phyloP scores from a whole-genome alignment of 169 alveolate species.

The Plasmodium gallinaceum region DNA sequence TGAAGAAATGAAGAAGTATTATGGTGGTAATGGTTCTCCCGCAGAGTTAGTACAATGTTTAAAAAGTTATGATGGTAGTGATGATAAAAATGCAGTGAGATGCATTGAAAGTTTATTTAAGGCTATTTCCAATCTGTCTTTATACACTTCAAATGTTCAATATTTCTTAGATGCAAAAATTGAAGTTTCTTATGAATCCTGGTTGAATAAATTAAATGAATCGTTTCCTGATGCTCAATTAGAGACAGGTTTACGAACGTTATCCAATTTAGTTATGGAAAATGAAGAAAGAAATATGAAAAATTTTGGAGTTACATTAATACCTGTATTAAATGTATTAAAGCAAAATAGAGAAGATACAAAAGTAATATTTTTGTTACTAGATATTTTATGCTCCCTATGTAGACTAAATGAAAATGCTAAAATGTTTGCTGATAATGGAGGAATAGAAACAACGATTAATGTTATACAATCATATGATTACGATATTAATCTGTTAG shows the following conservation, averaged over 20 bases:
- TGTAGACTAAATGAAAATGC: slow-evolving; percentile 90
- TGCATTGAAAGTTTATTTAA: slow-evolving; percentile 90
- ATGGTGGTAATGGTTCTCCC: slow-evolving; percentile 91
- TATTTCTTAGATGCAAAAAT: slow-evolving; percentile 85
- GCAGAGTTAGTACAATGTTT: slow-evolving; percentile 90
- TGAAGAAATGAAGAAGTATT: slow-evolving; percentile 88
- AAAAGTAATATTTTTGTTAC: slow-evolving; percentile 86
- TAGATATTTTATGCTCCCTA: slow-evolving; percentile 89
- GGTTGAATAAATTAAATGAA: slow-evolving; percentile 85
- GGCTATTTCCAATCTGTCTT: slow-evolving; percentile 90
- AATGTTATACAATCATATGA: slow-evolving; percentile 87
- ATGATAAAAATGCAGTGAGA: slow-evolving; percentile 87
- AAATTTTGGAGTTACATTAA: slow-evolving; percentile 88
- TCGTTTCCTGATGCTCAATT: slow-evolving; percentile 84
- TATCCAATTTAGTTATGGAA: slow-evolving; percentile 92
- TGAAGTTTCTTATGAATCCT: slow-evolving; percentile 83
- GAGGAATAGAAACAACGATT: slow-evolving; percentile 87
- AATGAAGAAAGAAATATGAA: slow-evolving; percentile 89
- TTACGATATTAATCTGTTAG: slow-evolving; percentile 88
- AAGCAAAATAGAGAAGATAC: slow-evolving; percentile 88
- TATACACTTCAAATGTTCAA: slow-evolving; percentile 89
- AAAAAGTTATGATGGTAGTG: slow-evolving; percentile 84
- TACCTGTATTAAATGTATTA: slow-evolving; percentile 85
- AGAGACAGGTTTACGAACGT: slow-evolving; percentile 90
- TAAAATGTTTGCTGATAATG: slow-evolving; percentile 82